Base-by-base conservation (phyloP, 805 yeast genomes). In the Candida suzukii region DNA sequence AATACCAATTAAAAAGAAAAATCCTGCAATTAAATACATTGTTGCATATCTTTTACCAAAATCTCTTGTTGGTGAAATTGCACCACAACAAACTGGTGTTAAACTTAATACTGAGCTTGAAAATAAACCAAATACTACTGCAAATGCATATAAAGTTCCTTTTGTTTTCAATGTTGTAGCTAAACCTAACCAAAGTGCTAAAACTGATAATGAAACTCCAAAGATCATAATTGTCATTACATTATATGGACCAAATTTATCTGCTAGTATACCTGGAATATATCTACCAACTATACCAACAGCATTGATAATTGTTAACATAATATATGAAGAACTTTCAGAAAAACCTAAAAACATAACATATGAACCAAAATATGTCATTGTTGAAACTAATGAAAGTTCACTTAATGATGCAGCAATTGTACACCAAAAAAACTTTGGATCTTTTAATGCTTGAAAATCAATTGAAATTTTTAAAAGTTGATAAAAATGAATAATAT, bases 181-280 rank as follows among this genome's bases (percentile, higher is more conserved):
- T 45, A 76, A 71, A 1, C 86, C 86, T 11, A 78, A 57, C 85
- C 86, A 79, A 13, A 80, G 49, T 0, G 65, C 67, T 31, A 80
- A 58, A 14, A 74, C 66, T 24, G 72, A 56, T 0, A 78, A n/a
- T 1, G 67, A 57, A 20, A 74, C 67, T 8, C 76, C 59, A 3
- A 57, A 27, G n/a, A 73, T 56, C 63, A 78, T 70, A 3, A 66
- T 35, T 12, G 68, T 57, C 73, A 78, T 74, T 40, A 78, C 68
- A 52, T 79, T 81, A 56, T 71, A 78, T 19, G 72, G 65, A 3
- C 88, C 88, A 38, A 66, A 48, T 26, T 53, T 53, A 50, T 78
- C 85, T 3, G 84, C 79, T 3, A 70, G 43, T 37, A 64, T 56
- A 3, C 83, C 83, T 0, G 84, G 81, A 5, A 76, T 43, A 14